Conservation (phyloP, 139 green algal genomes). For the Picochlorum sp. region DNA sequence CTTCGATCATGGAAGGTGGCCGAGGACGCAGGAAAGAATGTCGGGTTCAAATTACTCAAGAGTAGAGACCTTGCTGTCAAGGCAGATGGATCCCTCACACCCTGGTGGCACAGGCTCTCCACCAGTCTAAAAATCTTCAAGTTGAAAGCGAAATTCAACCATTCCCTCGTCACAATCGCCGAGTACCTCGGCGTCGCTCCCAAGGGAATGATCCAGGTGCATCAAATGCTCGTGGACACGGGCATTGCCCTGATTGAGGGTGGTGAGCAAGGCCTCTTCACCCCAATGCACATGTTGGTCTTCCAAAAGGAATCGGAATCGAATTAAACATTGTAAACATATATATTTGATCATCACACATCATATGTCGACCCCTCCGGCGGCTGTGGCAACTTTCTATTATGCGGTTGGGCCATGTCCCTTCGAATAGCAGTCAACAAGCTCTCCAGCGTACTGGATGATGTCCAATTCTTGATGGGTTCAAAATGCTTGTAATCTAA, state of each 20-base stretch:
- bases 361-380: constrained; percentile 55
- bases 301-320: constrained; percentile 75
- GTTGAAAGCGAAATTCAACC: constrained; percentile 47
- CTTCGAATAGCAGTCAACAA: constrained; percentile 74
- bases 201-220: constrained; percentile 68
- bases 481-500: constrained; percentile 51
- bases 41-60: constrained; percentile 62
- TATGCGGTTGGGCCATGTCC: constrained; percentile 75
- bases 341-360: neutral
- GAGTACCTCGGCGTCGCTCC: constrained; percentile 66
- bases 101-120: constrained; percentile 16
- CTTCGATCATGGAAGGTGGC: constrained; percentile 79
- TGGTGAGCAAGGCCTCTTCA: constrained; percentile 86
- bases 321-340: neutral
- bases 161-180: constrained; percentile 55
- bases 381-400: constrained; percentile 85
- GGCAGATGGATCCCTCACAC: constrained; percentile 9
- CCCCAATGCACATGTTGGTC: constrained; percentile 93
- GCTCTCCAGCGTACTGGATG: constrained; percentile 69
- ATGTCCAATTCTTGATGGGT: constrained; percentile 70
- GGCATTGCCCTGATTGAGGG: constrained; percentile 61
- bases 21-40: constrained; percentile 71
- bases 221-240: constrained; percentile 89
- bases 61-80: constrained; percentile 51
- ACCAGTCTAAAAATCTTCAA: constrained; percentile 19